A percentile compares a stretch with the other conserved stretches of the same genome.
These are phyloP conservation scores for Penicillium sp. DNA, from an alignment of 2,329 filamentous ascomycete species.

Conservation along the genomic window DNA sequence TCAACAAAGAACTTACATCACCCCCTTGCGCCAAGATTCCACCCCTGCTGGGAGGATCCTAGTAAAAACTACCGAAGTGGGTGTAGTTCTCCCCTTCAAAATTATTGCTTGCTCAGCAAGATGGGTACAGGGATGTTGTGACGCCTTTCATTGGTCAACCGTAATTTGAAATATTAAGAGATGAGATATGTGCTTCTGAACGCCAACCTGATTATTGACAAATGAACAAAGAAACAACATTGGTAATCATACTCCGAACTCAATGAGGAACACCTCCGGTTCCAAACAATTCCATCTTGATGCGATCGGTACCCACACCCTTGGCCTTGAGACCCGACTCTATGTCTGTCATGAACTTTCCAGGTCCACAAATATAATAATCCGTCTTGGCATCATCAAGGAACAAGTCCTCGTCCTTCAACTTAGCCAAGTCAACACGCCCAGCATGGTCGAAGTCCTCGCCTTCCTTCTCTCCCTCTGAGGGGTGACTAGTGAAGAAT, in stretches of 20 bases:
- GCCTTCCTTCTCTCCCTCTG: conserved; percentile 49
- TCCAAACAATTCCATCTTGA: conserved; percentile 68
- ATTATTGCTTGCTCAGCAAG: neutral
- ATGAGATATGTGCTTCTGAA: conserved; percentile 2
- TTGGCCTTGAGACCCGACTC: conserved; percentile 52
- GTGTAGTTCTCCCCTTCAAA: neutral
- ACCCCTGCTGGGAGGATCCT: neutral
- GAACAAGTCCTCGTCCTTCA: conserved; percentile 58
- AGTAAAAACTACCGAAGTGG: neutral
- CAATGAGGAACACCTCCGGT: conserved; percentile 47
- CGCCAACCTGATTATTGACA: neutral
- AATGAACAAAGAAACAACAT: neutral
- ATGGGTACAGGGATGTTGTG: neutral
- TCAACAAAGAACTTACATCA: neutral
- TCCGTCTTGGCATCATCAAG: conserved; percentile 54
- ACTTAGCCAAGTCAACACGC: conserved; percentile 56
- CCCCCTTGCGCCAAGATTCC: neutral
- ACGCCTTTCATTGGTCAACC: neutral
- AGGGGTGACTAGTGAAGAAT: conserved; percentile 58
- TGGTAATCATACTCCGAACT: neutral
- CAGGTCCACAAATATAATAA: conserved; percentile 72
- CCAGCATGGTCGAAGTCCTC: conserved; percentile 60
- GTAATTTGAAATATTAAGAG: neutral
- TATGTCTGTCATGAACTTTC: conserved; percentile 65
- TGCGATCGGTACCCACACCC: conserved; percentile 58